A percentile compares a stretch with the other conserved stretches of the same genome.
Conservation (phyloP, 352 stramenopile species). For the Globisporangium sylvaticum region DNA sequence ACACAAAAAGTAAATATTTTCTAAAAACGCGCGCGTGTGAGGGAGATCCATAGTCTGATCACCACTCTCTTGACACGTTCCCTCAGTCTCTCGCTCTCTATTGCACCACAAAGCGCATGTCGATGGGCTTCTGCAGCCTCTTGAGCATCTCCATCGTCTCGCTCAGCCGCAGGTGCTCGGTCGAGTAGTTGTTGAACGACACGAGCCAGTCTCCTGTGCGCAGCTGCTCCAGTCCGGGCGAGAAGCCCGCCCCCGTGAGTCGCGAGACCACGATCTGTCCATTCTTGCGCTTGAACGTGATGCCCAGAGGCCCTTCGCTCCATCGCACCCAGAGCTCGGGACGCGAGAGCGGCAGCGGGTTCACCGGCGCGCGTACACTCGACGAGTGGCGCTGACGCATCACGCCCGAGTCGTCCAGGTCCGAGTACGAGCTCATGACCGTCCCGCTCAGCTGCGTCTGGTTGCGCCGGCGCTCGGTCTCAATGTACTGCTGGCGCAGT, state of each 20-base stretch:
- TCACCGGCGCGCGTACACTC: not conserved
- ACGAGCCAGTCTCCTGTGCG: conserved; percentile 71
- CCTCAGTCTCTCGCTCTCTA: conserved; percentile 20
- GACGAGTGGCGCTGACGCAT: conserved; percentile 22
- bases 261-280: conserved; percentile 74
- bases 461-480: conserved; percentile 58
- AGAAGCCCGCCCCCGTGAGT: conserved; percentile 67
- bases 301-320: conserved; percentile 65
- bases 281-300: conserved; percentile 80
- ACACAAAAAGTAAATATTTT: conserved; percentile 4
- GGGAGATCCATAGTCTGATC: not conserved
- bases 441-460: conserved; percentile 24
- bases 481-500: conserved; percentile 67
- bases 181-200: conserved; percentile 69
- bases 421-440: conserved; percentile 58
- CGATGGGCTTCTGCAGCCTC: conserved; percentile 62
- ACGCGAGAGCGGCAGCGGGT: conserved; percentile 23
- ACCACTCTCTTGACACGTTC: not conserved
- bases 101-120: conserved; percentile 80
- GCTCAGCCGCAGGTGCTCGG: conserved; percentile 48
- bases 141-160: conserved; percentile 85
- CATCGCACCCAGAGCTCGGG: conserved; percentile 73
- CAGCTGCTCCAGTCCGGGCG: conserved; percentile 58
- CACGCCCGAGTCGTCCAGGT: conserved; percentile 66
- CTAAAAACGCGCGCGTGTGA: not conserved